phyloP scores from a whole-genome alignment of 139 green algal species.

The Chlorella sp. region DNA sequence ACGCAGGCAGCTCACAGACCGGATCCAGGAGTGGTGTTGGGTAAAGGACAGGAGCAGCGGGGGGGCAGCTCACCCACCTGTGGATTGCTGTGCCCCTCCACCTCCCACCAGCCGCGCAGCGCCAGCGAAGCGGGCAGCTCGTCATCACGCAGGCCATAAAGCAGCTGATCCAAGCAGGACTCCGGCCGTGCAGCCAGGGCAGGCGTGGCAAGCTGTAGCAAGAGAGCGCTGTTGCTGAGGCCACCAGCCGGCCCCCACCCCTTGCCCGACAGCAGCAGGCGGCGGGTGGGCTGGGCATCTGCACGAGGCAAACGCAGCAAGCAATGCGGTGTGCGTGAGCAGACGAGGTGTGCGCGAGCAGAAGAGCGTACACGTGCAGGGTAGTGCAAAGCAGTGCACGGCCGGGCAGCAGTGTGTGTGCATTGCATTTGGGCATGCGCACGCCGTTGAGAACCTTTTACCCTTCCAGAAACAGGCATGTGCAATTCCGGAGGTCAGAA shows the following conservation, averaged over 20 bases:
- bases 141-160: neutral
- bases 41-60: too few species aligned
- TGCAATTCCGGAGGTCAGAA: too few species aligned
- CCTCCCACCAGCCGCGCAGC: neutral
- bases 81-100: neutral
- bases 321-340: neutral
- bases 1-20: neutral
- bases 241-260: neutral
- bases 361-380: too few species aligned
- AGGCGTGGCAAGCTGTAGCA: neutral
- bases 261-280: neutral
- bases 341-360: too few species aligned
- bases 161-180: neutral
- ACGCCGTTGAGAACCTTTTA: too few species aligned
- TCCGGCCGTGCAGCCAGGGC: neutral
- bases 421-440: too few species aligned
- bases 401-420: too few species aligned
- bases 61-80: too few species aligned
- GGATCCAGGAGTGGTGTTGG: neutral
- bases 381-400: too few species aligned
- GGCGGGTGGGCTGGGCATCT: neutral
- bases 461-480: too few species aligned
- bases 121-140: conserved; percentile 11
- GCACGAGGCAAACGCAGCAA: neutral
- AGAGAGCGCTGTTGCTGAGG: neutral